Conservation (phyloP, 2,329 filamentous ascomycete species). For the Orbilia blumenaviensis region DNA sequence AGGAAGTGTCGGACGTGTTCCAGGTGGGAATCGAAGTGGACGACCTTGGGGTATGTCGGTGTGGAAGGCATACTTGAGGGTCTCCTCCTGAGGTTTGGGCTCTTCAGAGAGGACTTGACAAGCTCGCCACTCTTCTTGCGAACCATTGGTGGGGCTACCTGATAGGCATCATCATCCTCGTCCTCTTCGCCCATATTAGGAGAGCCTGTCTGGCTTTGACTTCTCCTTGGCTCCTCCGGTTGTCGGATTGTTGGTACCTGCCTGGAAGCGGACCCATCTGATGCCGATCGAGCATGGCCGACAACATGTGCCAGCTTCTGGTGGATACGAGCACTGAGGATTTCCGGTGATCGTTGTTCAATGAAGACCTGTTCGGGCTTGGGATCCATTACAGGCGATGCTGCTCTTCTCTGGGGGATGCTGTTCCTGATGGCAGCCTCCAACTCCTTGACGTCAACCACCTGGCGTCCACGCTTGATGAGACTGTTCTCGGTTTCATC, state of each 20-base stretch:
- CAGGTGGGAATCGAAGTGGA: slow-evolving; percentile 97
- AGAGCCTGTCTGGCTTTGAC: slow-evolving; percentile 30
- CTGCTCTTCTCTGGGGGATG: slow-evolving; percentile 73
- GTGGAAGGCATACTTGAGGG: slow-evolving; percentile 98
- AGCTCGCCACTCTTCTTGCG: slow-evolving; percentile 98
- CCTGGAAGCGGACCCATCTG: slow-evolving; percentile 66
- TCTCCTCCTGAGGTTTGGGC: slow-evolving; percentile 74
- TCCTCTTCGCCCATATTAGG: slow-evolving; percentile 66
- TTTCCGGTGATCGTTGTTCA: slow-evolving; percentile 59
- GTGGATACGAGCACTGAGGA: slow-evolving; percentile 57
- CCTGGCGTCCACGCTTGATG: slow-evolving; percentile 60
- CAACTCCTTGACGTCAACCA: slow-evolving; percentile 70
- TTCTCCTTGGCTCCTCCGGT: slow-evolving; percentile 22
- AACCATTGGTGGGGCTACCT: slow-evolving; percentile 85
- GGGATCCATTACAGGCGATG: slow-evolving; percentile 66
- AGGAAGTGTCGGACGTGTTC: slow-evolving; percentile 97
- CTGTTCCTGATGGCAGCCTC: slow-evolving; percentile 79
- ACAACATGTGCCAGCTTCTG: slow-evolving; percentile 41
- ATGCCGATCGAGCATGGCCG: slow-evolving; percentile 64
- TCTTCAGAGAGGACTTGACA: slow-evolving; percentile 86
- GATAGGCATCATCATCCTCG: slow-evolving; percentile 68
- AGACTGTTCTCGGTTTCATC: slow-evolving; percentile 69
- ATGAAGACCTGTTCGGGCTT: slow-evolving; percentile 56
- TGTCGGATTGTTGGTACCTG: slow-evolving; percentile 61
- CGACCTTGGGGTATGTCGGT: slow-evolving; percentile 91